Evolutionary conservation across 2,329 filamentous ascomycete species (phyloP), one percentile per base, ranked within the genome.

Genomic region (Pseudopyrenochaeta lycopersici): DNA sequence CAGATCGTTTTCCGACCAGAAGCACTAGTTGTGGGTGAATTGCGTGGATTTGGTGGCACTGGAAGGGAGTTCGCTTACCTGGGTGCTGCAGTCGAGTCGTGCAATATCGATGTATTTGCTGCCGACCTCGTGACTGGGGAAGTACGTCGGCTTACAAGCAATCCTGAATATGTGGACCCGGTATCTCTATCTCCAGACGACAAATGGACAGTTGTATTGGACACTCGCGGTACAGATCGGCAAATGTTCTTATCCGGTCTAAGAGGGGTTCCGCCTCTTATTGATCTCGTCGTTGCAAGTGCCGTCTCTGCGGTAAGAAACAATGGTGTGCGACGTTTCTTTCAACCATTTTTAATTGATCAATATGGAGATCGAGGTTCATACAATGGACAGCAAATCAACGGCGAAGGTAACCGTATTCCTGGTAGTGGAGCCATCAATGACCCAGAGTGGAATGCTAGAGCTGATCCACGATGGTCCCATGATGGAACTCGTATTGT

Each of bases 401-500:
- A 35, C 12, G 32, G 5, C 5, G 32, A 5, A 5, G 15, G 32
- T 11, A 35, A 35, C 7, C n/a, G n/a, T n/a, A n/a, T n/a, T n/a
- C n/a, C n/a, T n/a, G 17, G 17, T 27, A 27, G 23, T 27, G 23
- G 23, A 9, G 23, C 23, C 23, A 53, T 77, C 15, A 77, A 79
- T 46, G 78, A 81, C 48, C 75, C 78, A 0, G 67, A 79, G n/a
- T 82, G 80, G 80, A 82, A 81, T 56, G 80, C 67, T 7, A 61
- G 64, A 12, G 80, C 79, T 2, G 80, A 82, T 56, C 80, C 77
- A 2, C 65, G 60, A 3, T 78, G 67, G 46, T 76, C 74, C 0
- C 66, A 62, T 1, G 80, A 81, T 54, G 71, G 74, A 7, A 81
- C 78, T 0, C 56, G 65, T 1, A 71, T 82, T 29, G 74, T 72